Evolutionary conservation across 1,284 basidiomycete species (phyloP).

Genomic region (Earliella scabrosa): DNA sequence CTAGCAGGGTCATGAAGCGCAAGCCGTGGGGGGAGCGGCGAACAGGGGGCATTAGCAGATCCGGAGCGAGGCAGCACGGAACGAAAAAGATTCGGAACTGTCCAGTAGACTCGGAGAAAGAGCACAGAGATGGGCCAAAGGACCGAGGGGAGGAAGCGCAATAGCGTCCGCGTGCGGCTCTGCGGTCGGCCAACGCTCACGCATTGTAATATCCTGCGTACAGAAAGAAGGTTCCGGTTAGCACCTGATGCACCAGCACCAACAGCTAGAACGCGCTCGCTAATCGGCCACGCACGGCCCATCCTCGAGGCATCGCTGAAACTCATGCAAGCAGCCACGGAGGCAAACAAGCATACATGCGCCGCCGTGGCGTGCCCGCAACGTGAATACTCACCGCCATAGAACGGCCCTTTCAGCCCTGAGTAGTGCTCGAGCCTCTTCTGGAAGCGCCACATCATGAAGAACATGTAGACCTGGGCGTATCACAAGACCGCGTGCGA

Average conservation of each 20-base stretch:
- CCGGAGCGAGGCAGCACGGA: conserved; percentile 14
- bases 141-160: too few species aligned
- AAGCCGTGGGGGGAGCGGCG: conserved; percentile 7
- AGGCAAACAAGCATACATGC: conserved; percentile 13
- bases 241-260: conserved; percentile 13
- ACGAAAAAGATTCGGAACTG: conserved; percentile 16
- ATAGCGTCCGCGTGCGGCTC: conserved; percentile 20
- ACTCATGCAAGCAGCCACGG: conserved; percentile 4
- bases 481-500: conserved; percentile 18
- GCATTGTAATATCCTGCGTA: conserved; percentile 37
- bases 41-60: conserved; percentile 16
- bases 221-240: conserved; percentile 26
- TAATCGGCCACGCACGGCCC: conserved; percentile 7
- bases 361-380: not conserved
- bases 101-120: conserved; percentile 15
- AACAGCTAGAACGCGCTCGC: conserved; percentile 10
- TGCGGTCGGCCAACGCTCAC: conserved; percentile 21
- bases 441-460: conserved; percentile 73
- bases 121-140: conserved; percentile 11
- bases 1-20: conserved; percentile 8
- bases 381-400: conserved; percentile 53
- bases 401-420: conserved; percentile 63
- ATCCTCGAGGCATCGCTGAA: conserved; percentile 8
- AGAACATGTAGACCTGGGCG: conserved; percentile 71
- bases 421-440: conserved; percentile 70